Percentiles rank a stretch among this genome's conserved stretches.
Conservation (phyloP, 495 filamentous ascomycete genomes). For the Corynascus novoguineensis region DNA sequence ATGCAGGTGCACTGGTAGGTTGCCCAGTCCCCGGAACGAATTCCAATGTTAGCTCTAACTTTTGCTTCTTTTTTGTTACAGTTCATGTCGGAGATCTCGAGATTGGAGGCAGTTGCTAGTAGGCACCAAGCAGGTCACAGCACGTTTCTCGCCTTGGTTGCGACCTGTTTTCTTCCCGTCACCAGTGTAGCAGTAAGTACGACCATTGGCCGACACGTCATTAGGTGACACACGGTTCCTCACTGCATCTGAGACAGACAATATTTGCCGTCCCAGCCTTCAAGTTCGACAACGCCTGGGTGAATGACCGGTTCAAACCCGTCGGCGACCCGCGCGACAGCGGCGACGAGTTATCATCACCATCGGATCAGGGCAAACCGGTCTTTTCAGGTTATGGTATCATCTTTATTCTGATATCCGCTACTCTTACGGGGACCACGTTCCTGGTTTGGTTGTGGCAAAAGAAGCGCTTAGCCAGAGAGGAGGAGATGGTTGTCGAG, state of each 20-base stretch:
- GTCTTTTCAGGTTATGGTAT: background rate
- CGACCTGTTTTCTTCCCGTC: constrained; percentile 18
- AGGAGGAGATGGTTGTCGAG: no score
- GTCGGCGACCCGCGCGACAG: background rate
- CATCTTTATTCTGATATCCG: background rate
- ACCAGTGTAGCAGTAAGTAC: constrained; percentile 16
- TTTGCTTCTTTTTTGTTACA: background rate
- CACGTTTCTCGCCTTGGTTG: constrained; percentile 15
- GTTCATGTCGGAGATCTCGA: constrained; percentile 13
- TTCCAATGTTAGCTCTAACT: no score
- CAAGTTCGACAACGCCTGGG: constrained; percentile 8
- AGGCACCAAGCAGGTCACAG: constrained; percentile 4
- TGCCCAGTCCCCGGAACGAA: no score
- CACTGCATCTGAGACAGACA: background rate
- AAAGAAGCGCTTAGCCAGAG: background rate
- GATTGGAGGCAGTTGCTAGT: background rate
- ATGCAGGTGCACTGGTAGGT: constrained; percentile 11
- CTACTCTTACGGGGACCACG: background rate
- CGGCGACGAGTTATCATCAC: background rate
- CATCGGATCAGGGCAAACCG: background rate
- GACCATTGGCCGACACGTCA: background rate
- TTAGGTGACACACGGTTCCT: background rate
- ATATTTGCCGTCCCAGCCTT: constrained; percentile 15
- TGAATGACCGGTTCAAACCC: background rate
- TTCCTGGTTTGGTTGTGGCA: background rate